Percentiles rank a stretch among this genome's conserved stretches.
phyloP scores from a whole-genome alignment of 345 rosid genomes.

The Gossypium thurberi region DNA sequence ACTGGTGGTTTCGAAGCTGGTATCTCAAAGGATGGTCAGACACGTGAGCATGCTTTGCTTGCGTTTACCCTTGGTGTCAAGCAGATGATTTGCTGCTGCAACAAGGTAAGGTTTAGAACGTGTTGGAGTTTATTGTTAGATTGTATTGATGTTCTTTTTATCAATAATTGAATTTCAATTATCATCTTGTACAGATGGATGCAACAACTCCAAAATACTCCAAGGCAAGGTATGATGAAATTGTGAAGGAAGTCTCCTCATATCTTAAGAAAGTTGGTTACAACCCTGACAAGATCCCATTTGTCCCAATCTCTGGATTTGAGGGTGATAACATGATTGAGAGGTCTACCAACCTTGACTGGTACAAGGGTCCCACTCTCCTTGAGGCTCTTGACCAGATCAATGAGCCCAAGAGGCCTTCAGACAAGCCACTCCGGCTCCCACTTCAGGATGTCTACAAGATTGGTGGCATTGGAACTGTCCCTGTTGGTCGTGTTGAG shows the following conservation, averaged over 20 bases:
- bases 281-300: conserved; percentile 30
- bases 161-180: background rate
- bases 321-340: conserved; percentile 47
- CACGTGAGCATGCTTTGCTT: conserved; percentile 65
- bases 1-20: conserved; percentile 87
- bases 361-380: conserved; percentile 42
- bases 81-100: conserved; percentile 80
- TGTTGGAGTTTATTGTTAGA: background rate
- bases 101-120: conserved; percentile 37
- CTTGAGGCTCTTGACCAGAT: conserved; percentile 36
- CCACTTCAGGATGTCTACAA: conserved; percentile 61
- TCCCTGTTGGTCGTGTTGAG: conserved; percentile 50
- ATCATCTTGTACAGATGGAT: background rate
- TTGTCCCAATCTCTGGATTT: conserved; percentile 34
- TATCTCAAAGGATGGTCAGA: conserved; percentile 85
- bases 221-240: conserved; percentile 36
- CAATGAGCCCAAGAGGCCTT: conserved; percentile 36
- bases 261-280: conserved; percentile 1
- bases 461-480: conserved; percentile 62
- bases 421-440: conserved; percentile 48
- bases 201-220: conserved; percentile 31
- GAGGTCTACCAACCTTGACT: conserved; percentile 39
- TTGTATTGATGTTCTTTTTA: background rate
- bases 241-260: background rate
- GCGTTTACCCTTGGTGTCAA: conserved; percentile 72